Evolutionary conservation across 1,139 yeast species (phyloP), one percentile per base, ranked within the genome.

Genomic region (Sugiyamaella sp.): DNA sequence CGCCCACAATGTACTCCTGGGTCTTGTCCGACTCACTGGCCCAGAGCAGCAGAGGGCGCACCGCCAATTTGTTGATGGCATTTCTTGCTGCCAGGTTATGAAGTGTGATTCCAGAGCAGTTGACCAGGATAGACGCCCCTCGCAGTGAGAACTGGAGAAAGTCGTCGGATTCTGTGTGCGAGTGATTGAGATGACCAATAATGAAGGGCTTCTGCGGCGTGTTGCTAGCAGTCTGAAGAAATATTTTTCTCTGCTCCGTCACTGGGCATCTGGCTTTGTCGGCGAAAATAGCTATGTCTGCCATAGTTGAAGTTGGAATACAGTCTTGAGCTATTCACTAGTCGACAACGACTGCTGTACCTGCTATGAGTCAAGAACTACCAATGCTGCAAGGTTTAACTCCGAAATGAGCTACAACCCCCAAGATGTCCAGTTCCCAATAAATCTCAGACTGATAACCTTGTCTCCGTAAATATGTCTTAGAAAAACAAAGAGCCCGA

Each of bases 131-230:
- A 25, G 56, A 53, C 1, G 60, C 61, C 0, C 63, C 64, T 6
- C 46, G 41, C 16, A 50, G 48, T 16, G 55, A 60, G 42, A 61
- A 57, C 40, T 56, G 52, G 14, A 60, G 49, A 48, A 62, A 63
- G 38, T 63, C 66, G 16, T 56, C 54, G 12, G 64, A 60, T n/a
- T 62, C 66, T n/a, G 66, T 63, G 52, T 62, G 65, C 25, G 61
- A 47, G 35, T 57, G 62, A 42, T 61, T 63, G 24, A 63, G 49
- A 16, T 56, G 53, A 14, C 62, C 66, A 20, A 59, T 53, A 8
- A 61, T 52, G 10, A 51, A 54, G 14, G 66, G 66, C 16, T 46
- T 51, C 20, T 45, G 35, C 4, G 54, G 46, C 14, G 51, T 37
- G 1, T 51, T 47, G 10, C 32, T 29, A n/a, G 17, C 17, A 27